Evolutionary conservation across 2,329 filamentous ascomycete genomes (phyloP).

Genomic region (Coniochaeta sp.): DNA sequence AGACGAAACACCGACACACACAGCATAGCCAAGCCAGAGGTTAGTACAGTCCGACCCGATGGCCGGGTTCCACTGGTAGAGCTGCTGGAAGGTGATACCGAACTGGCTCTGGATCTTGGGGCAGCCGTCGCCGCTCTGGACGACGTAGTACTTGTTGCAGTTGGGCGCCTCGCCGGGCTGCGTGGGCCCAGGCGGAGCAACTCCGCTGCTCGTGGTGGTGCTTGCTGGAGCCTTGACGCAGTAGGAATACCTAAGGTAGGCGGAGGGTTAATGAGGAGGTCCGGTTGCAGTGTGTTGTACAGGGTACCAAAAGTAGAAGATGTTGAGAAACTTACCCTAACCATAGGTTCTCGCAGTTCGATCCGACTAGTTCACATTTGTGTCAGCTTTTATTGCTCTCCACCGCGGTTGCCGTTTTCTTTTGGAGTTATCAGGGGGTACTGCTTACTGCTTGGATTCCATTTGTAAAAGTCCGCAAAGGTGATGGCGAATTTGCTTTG

Average conservation of each 20-base stretch:
- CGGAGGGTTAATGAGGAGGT: not conserved
- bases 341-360: slow-evolving; percentile 5
- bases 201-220: not conserved
- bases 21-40: slow-evolving; percentile 11
- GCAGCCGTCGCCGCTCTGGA: slow-evolving; percentile 14
- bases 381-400: too few relatives aligned
- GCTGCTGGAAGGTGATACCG: slow-evolving; percentile 13
- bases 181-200: slow-evolving; percentile 6
- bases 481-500: not conserved
- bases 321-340: too few relatives aligned
- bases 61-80: slow-evolving; percentile 23
- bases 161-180: slow-evolving; percentile 6
- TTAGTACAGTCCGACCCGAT: slow-evolving; percentile 17
- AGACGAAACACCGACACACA: slow-evolving; percentile 7
- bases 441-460: slow-evolving; percentile 3
- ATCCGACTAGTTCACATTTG: too few relatives aligned
- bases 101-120: slow-evolving; percentile 10
- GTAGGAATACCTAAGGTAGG: not conserved
- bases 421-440: too few relatives aligned
- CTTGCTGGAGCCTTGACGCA: not conserved
- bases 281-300: too few relatives aligned
- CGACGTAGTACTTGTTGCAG: slow-evolving; percentile 12
- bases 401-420: too few relatives aligned
- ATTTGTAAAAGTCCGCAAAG: slow-evolving; percentile 3
- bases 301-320: slow-evolving; percentile 1